Evolutionary conservation across 208 protist species (phyloP).

Genomic region (Leishmania amazonensis): DNA sequence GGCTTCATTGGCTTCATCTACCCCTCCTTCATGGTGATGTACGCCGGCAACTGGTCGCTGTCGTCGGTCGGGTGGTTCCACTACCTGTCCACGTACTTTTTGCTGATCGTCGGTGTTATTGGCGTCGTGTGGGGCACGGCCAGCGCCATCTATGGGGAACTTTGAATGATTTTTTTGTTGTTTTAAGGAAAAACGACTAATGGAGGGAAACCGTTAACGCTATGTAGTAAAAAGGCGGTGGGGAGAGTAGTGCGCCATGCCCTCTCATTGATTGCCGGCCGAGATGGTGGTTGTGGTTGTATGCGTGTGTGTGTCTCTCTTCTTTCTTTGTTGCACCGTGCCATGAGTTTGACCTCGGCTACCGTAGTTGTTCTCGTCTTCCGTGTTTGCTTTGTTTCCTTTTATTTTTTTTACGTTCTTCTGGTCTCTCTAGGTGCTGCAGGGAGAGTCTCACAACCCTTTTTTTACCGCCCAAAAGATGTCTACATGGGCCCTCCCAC

Average conservation of each 20-base stretch:
- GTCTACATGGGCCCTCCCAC: background rate
- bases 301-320: too few species aligned
- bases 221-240: background rate
- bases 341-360: too few species aligned
- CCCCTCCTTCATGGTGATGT: conserved; percentile 76
- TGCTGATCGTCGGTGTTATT: conserved; percentile 74
- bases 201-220: background rate
- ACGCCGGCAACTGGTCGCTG: conserved; percentile 52
- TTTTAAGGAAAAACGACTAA: too few species aligned
- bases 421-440: too few species aligned
- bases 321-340: too few species aligned
- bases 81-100: conserved; percentile 59
- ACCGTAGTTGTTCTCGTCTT: background rate
- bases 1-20: conserved; percentile 79
- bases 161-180: background rate
- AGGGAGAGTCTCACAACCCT: too few species aligned
- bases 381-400: background rate
- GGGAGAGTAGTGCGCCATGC: background rate
- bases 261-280: background rate
- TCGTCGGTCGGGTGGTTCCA: conserved; percentile 42
- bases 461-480: too few species aligned
- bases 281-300: background rate
- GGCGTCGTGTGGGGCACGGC: conserved; percentile 67
- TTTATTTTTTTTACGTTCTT: background rate
- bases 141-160: conserved; percentile 56